These are phyloP conservation scores for Cyclotella cryptica DNA, from an alignment of 108 stramenopile species.

Conservation along the genomic window DNA sequence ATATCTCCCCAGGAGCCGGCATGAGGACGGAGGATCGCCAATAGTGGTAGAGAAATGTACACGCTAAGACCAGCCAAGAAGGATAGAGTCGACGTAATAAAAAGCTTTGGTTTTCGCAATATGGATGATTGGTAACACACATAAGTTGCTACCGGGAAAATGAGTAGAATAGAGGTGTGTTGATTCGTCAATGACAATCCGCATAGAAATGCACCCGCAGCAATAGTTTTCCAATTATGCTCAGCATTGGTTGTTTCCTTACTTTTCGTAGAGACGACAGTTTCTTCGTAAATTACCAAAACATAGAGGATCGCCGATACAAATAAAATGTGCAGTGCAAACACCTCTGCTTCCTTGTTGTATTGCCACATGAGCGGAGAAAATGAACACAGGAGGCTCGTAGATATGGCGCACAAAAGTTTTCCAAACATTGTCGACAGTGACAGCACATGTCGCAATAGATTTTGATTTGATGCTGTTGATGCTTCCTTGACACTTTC, in stretches of 20 bases:
- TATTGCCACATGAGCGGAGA: slow-evolving; percentile 86
- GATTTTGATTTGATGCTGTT: not conserved
- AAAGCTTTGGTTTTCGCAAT: slow-evolving; percentile 13
- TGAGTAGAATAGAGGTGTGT: slow-evolving; percentile 76
- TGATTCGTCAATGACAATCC: slow-evolving; percentile 84
- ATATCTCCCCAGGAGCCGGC: slow-evolving; percentile 86
- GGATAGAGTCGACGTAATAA: slow-evolving; percentile 18
- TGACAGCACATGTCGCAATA: too few relatives aligned
- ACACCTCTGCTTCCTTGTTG: slow-evolving; percentile 81
- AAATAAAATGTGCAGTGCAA: slow-evolving; percentile 85
- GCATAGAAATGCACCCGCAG: slow-evolving; percentile 64
- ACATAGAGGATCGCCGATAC: slow-evolving; percentile 47
- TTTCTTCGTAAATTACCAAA: slow-evolving; percentile 27
- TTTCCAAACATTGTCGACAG: not conserved
- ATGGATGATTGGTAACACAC: slow-evolving; percentile 42
- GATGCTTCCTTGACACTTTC: not conserved
- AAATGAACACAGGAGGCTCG: slow-evolving; percentile 56
- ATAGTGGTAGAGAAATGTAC: slow-evolving; percentile 65
- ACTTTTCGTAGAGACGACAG: not conserved
- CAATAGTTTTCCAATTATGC: not conserved
- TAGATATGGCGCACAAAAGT: slow-evolving; percentile 31
- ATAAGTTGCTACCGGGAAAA: slow-evolving; percentile 52
- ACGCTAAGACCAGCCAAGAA: slow-evolving; percentile 58
- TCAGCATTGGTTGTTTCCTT: not conserved
- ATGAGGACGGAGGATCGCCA: slow-evolving; percentile 42